phyloP scores from a whole-genome alignment of 441 rosid genomes.

The Euphorbia celastroides region DNA sequence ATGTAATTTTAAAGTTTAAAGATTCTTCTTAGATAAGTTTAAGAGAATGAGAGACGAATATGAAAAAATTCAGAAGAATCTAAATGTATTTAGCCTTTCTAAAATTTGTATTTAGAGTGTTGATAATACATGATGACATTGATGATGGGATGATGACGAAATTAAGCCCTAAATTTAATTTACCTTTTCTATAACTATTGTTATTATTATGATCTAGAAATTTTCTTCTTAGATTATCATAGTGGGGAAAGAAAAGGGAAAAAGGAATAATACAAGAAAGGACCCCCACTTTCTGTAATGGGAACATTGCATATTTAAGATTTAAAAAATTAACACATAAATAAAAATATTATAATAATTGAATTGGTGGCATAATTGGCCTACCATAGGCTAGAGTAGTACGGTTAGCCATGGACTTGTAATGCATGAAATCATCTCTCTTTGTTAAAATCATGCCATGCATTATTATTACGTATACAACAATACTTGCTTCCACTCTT shows the following conservation, averaged over 20 bases:
- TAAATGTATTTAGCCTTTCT: no score
- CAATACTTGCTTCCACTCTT: constrained; percentile 17
- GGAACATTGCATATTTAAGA: constrained; percentile 8
- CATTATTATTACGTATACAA: constrained; percentile 61
- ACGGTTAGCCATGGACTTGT: constrained; percentile 4
- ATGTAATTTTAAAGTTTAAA: no score
- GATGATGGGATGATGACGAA: constrained; percentile 54
- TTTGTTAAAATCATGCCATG: constrained; percentile 37
- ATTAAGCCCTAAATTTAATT: constrained; percentile 21
- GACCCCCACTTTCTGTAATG: constrained; percentile 27
- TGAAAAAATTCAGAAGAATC: no score
- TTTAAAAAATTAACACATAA: constrained; percentile 3
- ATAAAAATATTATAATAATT: constrained; percentile 11
- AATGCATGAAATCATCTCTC: constrained; percentile 25
- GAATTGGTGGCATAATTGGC: constrained; percentile 26
- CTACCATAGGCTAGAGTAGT: constrained; percentile 2
- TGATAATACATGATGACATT: constrained; percentile 36
- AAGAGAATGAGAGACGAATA: no score
- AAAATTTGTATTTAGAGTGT: no score
- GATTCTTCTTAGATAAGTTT: no score
- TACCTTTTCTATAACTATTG: background rate
- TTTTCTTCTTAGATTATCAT: background rate
- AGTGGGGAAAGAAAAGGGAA: constrained; percentile 14
- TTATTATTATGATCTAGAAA: constrained; percentile 13
- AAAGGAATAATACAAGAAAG: constrained; percentile 5